These are phyloP conservation scores for Acer campestre DNA, from an alignment of 345 rosid genomes.

Conservation along the genomic window DNA sequence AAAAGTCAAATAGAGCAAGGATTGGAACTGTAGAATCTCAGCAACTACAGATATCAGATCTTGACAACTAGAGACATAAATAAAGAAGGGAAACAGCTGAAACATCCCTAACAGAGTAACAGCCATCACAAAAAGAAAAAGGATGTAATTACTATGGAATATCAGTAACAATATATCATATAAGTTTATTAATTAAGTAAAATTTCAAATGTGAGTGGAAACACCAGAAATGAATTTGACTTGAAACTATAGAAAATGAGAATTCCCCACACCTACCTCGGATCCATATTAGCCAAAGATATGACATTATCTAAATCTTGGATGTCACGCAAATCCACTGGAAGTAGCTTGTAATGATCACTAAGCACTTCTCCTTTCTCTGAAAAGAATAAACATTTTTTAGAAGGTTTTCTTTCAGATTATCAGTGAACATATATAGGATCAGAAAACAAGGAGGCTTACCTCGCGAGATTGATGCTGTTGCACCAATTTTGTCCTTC, in stretches of 20 bases:
- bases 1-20: not conserved
- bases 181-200: not conserved
- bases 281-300: conserved; percentile 77
- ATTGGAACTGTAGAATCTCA: not conserved
- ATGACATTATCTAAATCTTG: conserved; percentile 69
- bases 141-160: not conserved
- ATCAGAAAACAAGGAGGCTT: conserved; percentile 16
- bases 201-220: not conserved
- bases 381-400: conserved; percentile 30
- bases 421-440: not conserved
- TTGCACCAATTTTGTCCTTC: conserved; percentile 69
- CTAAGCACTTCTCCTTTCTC: conserved; percentile 89
- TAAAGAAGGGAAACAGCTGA: not conserved
- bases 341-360: conserved; percentile 89
- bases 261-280: conserved; percentile 50
- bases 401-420: not conserved
- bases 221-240: not conserved
- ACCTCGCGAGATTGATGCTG: conserved; percentile 80
- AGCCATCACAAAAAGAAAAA: not conserved
- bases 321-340: conserved; percentile 82
- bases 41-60: not conserved
- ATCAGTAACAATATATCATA: not conserved
- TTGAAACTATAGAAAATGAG: not conserved
- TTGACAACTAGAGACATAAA: not conserved
- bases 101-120: not conserved